Conservation (phyloP, 495 filamentous ascomycete genomes). For the Neurospora sp. region DNA sequence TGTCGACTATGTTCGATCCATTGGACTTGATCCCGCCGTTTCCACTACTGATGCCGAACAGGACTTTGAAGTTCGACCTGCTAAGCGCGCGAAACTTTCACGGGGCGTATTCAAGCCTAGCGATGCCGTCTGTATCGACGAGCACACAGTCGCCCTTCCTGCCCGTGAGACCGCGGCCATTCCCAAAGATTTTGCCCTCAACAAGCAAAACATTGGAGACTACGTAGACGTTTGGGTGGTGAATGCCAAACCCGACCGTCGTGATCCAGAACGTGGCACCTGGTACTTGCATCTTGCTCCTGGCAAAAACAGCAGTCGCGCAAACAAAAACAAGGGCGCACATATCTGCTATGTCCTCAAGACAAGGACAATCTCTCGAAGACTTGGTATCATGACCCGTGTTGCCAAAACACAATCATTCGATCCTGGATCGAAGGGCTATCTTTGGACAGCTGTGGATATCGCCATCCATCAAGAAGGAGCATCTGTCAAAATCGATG, state of each 20-base stretch:
- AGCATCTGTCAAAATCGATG: slow-evolving; percentile 1
- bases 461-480: slow-evolving; percentile 10
- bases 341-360: slow-evolving; percentile 1
- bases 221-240: background rate
- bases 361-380: background rate
- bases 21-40: slow-evolving; percentile 1
- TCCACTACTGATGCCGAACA: background rate
- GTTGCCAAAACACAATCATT: slow-evolving; percentile 4
- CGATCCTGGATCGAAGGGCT: slow-evolving; percentile 10
- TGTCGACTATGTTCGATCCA: slow-evolving; percentile 4
- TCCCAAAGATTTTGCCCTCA: background rate
- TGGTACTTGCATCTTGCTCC: slow-evolving; percentile 9
- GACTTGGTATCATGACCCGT: background rate
- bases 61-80: background rate
- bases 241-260: background rate
- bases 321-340: background rate
- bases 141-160: slow-evolving; percentile 9
- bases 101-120: background rate
- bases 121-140: slow-evolving; percentile 16
- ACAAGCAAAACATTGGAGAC: slow-evolving; percentile 6
- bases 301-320: background rate
- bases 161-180: background rate
- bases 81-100: slow-evolving; percentile 14
- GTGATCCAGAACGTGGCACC: background rate
- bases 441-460: slow-evolving; percentile 14